Evolutionary conservation across 306 rosid genomes (phyloP).

Genomic region (Malus domestica): ASM211411v1 NC_041796.1:1380001-1380500

Average conservation of each 20-base stretch:
- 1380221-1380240: conserved; percentile 21
- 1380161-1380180: conserved; percentile 14
- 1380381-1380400: not conserved
- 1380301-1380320: conserved; percentile 90
- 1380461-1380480: not conserved
- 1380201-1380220: conserved; percentile 3
- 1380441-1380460: not conserved
- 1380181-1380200: conserved; percentile 12
- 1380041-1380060: conserved; percentile 11
- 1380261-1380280: conserved; percentile 68
- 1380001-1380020: conserved; percentile 54
- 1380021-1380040: conserved; percentile 13
- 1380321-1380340: conserved; percentile 78
- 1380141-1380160: conserved; percentile 64
- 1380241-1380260: conserved; percentile 60
- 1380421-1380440: not conserved
- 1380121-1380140: conserved; percentile 73
- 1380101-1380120: conserved; percentile 56
- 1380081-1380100: conserved; percentile 4
- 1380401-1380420: not conserved
- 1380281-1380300: conserved; percentile 64
- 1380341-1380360: conserved; percentile 80
- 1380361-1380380: conserved; percentile 51
- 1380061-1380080: conserved; percentile 13
- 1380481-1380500: not conserved